A percentile compares a stretch with the other conserved stretches of the same genome.
Conservation (phyloP, 2,329 filamentous ascomycete genomes). For the Fusarium nisikadoi region DNA sequence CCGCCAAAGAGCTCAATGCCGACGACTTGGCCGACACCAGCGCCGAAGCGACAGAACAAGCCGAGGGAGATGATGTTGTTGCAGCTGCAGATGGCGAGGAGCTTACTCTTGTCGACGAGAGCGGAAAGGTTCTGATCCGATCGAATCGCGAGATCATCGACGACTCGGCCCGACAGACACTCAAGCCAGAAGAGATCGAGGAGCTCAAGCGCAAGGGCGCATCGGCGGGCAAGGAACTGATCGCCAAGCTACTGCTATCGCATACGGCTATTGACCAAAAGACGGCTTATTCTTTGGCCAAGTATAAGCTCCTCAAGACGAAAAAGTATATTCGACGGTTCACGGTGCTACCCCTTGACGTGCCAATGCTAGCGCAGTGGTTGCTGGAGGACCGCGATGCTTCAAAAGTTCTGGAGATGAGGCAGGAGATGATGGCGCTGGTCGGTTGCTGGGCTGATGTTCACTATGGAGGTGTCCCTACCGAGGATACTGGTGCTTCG, state of each 20-base stretch:
- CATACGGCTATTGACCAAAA: constrained; percentile 94
- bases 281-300: constrained; percentile 90
- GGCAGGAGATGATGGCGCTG: constrained; percentile 84
- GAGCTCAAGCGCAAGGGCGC: constrained; percentile 78
- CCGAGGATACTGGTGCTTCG: constrained; percentile 40
- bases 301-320: constrained; percentile 94
- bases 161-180: constrained; percentile 75
- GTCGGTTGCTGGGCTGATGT: constrained; percentile 91
- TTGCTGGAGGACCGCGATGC: constrained; percentile 84
- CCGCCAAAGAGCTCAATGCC: constrained; percentile 83
- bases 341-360: constrained; percentile 84
- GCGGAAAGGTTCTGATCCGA: constrained; percentile 59
- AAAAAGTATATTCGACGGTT: constrained; percentile 94
- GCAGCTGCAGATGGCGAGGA: constrained; percentile 53
- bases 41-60: constrained; percentile 52
- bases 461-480: constrained; percentile 64
- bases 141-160: constrained; percentile 70
- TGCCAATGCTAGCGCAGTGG: constrained; percentile 79
- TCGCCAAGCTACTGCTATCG: constrained; percentile 90
- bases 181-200: constrained; percentile 81
- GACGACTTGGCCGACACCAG: constrained; percentile 70
- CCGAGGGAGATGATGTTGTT: constrained; percentile 57
- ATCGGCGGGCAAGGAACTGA: constrained; percentile 86
- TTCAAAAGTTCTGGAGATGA: constrained; percentile 82
- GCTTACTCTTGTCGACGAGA: constrained; percentile 56